Base-by-base conservation (phyloP, 768 basidiomycete genomes). In the Mycena galericulata region DNA sequence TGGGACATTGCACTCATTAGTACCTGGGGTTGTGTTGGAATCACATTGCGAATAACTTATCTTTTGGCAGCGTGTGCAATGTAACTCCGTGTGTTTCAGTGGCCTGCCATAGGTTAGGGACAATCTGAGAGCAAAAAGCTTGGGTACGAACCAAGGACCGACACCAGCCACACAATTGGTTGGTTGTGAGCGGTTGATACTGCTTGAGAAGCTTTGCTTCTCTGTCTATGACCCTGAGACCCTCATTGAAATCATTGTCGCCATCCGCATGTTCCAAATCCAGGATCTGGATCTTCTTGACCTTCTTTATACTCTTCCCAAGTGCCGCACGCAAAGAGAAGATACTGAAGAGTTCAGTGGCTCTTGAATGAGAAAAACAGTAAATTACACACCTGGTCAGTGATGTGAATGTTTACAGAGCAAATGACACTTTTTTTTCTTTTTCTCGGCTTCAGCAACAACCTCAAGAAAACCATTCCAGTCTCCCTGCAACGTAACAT, bases 221-320 rank as follows among this genome's bases (percentile, higher is more conserved):
- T n/a, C n/a, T n/a, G n/a, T n/a, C n/a, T n/a, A n/a, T n/a, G n/a
- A n/a, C n/a, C n/a, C n/a, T n/a, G 36, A 36, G 24, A 17, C 18
- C 55, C 5, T 58, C 55, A 30, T 55, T 43, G 26, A 40, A 50
- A n/a, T 65, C 55, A 20, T 56, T 29, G 26, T 65, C 63, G 4
- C 51, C 63, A 9, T 32, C 30, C 3, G 51, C 63, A 27, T 55
- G 36, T 12, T 65, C 63, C 6, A 65, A 55, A 29, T 65, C 54
- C 10, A 53, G 27, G 26, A 65, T 45, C 12, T 8, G 41, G 10
- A 40, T 40, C 22, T 29, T 55, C 55, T 57, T 54, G n/a, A 9
- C 22, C 22, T 32, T 29, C 9, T 14, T 15, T 30, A n/a, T 17
- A 6, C 11, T 43, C 12, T 24, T 20, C 12, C 24, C 18, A n/a